Base-by-base conservation (phyloP, 345 rosid species). In the Arabidopsis thaliana region DNA sequence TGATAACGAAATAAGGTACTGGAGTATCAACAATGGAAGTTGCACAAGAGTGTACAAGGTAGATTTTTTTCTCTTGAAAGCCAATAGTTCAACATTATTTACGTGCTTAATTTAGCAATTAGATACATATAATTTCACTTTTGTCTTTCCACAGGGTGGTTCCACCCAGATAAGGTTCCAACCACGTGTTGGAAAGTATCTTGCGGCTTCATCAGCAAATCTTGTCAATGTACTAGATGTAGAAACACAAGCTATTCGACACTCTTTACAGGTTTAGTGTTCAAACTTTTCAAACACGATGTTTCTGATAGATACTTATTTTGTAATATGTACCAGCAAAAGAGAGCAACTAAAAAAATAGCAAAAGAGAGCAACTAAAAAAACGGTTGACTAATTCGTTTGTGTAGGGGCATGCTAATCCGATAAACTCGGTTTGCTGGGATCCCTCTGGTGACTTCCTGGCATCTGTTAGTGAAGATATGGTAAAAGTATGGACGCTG, bases 381-480 rank as follows among this genome's bases (percentile, higher is more conserved):
- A 33, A 33, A 23, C 7, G 59, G 22, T 33, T 20, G 38, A 49
- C 68, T 8, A 6, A 40, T 20, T 16, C 20, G 20, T 69, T 25
- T 52, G n/a, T 59, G 34, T 76, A 90, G 99, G 97, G 97, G 48
- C 96, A 93, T 69, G 80, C 83, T n/a, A 95, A 88, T 74, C 75
- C 80, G 23, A 87, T 95, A 76, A 87, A 80, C 70, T 95, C 93
- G 1, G 88, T 95, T 14, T 90, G 97, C 81, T 95, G 99, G 98
- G 90, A 95, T 80, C 87, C 97, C 16, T 76, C 87, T 1, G 99
- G 99, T 10, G 97, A 95, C 63, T 82, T 79, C 65, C 72, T 95
- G 55, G 98, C 99, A 65, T 82, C 99, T 8, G 98, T 88, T 10
- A 95, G 98, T 60, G 99, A 93, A 85, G 94, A 95, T 72, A 87